phyloP scores from a whole-genome alignment of 2,329 filamentous ascomycete species.

The Microcyclospora tardicrescens region DNA sequence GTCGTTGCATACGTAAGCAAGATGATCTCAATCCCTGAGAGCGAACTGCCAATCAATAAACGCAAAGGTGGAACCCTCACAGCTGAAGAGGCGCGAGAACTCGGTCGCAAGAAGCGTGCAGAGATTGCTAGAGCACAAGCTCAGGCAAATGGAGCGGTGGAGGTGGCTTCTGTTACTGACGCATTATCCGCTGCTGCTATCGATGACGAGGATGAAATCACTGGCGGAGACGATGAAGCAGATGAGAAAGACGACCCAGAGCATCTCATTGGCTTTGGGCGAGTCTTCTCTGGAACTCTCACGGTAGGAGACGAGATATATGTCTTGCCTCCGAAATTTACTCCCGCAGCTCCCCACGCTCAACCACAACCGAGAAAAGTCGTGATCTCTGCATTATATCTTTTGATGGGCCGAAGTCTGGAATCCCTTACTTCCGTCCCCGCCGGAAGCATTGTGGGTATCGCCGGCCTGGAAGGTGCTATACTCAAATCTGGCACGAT shows the following conservation, averaged over 20 bases:
- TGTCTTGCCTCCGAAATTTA: conserved; percentile 86
- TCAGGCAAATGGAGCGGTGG: conserved; percentile 34
- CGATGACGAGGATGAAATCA: conserved; percentile 34
- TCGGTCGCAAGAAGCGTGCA: conserved; percentile 77
- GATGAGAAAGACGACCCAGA: conserved; percentile 57
- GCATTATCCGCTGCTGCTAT: conserved; percentile 50
- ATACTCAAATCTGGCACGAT: conserved; percentile 94
- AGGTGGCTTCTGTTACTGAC: conserved; percentile 44
- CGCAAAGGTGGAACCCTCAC: conserved; percentile 59
- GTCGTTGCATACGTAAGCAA: conserved; percentile 95
- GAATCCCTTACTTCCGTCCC: conserved; percentile 75
- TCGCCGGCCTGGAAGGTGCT: conserved; percentile 80
- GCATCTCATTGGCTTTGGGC: conserved; percentile 85
- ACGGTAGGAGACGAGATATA: conserved; percentile 84
- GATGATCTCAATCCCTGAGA: conserved; percentile 91
- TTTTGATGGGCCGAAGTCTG: conserved; percentile 86
- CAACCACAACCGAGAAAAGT: conserved; percentile 67
- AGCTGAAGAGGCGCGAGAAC: conserved; percentile 77
- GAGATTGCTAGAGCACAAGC: conserved; percentile 74
- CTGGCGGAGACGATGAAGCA: conserved; percentile 38
- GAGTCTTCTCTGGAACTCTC: conserved; percentile 82
- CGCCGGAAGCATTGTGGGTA: conserved; percentile 89
- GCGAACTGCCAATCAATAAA: conserved; percentile 80
- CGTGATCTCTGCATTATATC: conserved; percentile 75
- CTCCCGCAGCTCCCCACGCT: conserved; percentile 61